A percentile compares a stretch with the other conserved stretches of the same genome.
phyloP scores from a whole-genome alignment of 2,329 filamentous ascomycete species.

The Xylariaceae sp. region DNA sequence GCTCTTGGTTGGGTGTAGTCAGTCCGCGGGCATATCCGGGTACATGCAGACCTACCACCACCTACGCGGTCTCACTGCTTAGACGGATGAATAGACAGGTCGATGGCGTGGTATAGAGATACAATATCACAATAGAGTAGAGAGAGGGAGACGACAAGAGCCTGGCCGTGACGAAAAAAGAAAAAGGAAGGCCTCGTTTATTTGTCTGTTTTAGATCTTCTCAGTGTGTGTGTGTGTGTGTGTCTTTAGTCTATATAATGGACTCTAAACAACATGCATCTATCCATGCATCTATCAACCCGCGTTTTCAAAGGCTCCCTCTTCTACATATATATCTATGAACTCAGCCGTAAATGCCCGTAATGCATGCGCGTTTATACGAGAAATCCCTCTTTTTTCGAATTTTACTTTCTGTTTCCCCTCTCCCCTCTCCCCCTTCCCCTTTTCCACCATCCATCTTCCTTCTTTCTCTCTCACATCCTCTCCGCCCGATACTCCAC shows the following conservation, averaged over 20 bases:
- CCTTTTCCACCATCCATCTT: background rate
- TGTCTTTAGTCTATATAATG: background rate
- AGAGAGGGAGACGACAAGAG: background rate
- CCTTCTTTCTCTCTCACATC: slow-evolving; percentile 41
- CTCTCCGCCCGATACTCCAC: slow-evolving; percentile 63
- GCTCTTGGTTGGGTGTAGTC: no score
- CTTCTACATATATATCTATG: background rate
- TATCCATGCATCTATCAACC: background rate
- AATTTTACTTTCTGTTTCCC: background rate
- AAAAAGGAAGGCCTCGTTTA: background rate
- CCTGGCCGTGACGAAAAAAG: background rate
- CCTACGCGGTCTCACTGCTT: background rate
- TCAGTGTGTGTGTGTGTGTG: no score
- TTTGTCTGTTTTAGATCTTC: background rate
- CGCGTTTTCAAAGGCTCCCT: no score
- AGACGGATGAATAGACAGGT: background rate
- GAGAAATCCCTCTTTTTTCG: no score
- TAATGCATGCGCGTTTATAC: background rate
- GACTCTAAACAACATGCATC: background rate
- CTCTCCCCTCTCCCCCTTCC: background rate
- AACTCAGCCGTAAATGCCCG: background rate
- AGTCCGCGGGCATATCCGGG: no score
- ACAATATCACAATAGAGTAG: background rate
- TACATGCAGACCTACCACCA: no score
- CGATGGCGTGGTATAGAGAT: background rate